Evolutionary conservation across 1,139 yeast species (phyloP), one percentile per base, ranked within the genome.

Genomic region (Hansenula sp.): DNA sequence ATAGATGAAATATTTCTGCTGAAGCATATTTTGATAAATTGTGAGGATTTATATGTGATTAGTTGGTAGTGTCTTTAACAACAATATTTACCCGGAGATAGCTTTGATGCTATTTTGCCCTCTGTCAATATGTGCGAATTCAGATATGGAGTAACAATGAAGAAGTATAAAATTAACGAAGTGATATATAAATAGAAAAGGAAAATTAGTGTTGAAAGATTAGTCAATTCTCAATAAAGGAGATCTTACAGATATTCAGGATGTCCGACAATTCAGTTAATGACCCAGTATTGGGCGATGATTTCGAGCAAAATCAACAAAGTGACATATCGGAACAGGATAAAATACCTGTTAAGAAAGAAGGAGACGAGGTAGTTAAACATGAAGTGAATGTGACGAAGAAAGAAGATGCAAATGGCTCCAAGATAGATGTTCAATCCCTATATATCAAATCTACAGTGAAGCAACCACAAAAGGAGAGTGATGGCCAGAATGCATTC

Each of bases 401-500:
- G 33, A 28, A 33, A 27, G 17, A 27, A 11, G 10, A 2, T 25
- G 16, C 15, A 17, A 9, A 24, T 13, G 17, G 32, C 9, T 17
- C 32, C 11, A 36, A 50, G 15, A 33, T 42, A 17, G 42, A 44
- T 25, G 33, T 40, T 27, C 52, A 47, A n/a, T 34, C 47, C 2
- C 25, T 51, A 18, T 49, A 36, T 40, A 53, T 52, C 27, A 45
- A 44, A 15, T 56, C 60, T 2, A 34, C 13, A 1, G 59, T 56
- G 4, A 43, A 43, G 12, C 47, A 43, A 18, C 97, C 98, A 1
- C 81, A 81, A 54, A 83, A 89, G 58, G 96, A 88, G 52, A 82
- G 80, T 52, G 88, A 87, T 41, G 85, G 88, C 2, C 87, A 87
- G 51, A 85, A 84, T 52, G 84, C 94, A 5, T 91, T 72, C 63